Conservation (phyloP, 345 rosid species). For the Aquilaria yunnanensis region DNA sequence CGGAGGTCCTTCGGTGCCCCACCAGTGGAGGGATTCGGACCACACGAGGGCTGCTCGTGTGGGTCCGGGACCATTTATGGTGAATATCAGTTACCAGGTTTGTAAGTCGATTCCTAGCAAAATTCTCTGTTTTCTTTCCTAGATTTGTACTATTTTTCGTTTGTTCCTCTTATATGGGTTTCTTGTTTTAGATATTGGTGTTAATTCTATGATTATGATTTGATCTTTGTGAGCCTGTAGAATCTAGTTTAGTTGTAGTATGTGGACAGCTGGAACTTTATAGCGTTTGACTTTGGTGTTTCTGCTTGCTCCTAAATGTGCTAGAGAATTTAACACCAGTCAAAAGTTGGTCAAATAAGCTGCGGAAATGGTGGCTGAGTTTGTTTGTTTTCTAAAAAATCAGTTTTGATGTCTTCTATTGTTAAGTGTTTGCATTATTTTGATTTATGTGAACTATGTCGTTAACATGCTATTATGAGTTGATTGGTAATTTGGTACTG, state of each 20-base stretch:
- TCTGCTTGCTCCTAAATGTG: background rate
- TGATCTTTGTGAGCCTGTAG: background rate
- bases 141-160: too few relatives aligned
- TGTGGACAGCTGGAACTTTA: background rate
- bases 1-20: constrained; percentile 46
- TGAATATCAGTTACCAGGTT: constrained; percentile 85
- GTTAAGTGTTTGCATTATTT: too few relatives aligned
- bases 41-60: constrained; percentile 33
- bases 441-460: too few relatives aligned
- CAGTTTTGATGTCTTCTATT: too few relatives aligned
- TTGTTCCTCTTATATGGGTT: background rate
- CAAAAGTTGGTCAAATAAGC: constrained; percentile 12
- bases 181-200: constrained; percentile 3
- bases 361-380: too few relatives aligned
- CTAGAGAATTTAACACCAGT: background rate
- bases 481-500: too few relatives aligned
- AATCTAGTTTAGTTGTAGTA: background rate
- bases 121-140: too few relatives aligned
- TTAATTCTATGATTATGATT: background rate
- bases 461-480: too few relatives aligned
- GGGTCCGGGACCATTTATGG: constrained; percentile 63
- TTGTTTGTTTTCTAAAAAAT: too few relatives aligned
- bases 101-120: background rate
- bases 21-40: constrained; percentile 48
- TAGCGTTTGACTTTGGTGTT: constrained; percentile 9